phyloP scores from a whole-genome alignment of 129 eudicot species.

The Ambrosia trifida region DNA sequence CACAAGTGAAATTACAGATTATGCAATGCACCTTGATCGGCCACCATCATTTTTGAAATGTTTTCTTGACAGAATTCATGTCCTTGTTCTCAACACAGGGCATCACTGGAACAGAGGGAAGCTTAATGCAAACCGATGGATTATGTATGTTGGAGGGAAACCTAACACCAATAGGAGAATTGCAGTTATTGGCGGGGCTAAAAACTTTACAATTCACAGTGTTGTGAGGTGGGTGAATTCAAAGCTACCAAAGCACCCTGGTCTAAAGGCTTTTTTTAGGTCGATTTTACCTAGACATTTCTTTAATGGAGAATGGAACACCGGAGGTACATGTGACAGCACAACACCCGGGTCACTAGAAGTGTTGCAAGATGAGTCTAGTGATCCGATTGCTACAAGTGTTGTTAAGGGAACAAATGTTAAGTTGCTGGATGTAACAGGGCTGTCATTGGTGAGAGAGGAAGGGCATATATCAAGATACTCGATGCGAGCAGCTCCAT shows the following conservation, averaged over 20 bases:
- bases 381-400: conserved; percentile 56
- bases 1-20: conserved; percentile 38
- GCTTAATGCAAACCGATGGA: conserved; percentile 70
- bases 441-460: conserved; percentile 70
- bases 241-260: conserved; percentile 62
- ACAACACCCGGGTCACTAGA: conserved; percentile 58
- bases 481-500: conserved; percentile 25
- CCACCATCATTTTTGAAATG: conserved; percentile 71
- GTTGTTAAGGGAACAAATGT: conserved; percentile 68
- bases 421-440: conserved; percentile 63
- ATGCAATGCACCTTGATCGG: conserved; percentile 84
- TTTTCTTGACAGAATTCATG: conserved; percentile 52
- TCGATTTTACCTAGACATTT: conserved; percentile 82
- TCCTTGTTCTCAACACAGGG: conserved; percentile 77
- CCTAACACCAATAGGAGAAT: conserved; percentile 60
- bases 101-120: conserved; percentile 97
- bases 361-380: conserved; percentile 54
- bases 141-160: conserved; percentile 66
- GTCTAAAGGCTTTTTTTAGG: conserved; percentile 62
- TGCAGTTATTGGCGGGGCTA: conserved; percentile 54
- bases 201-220: conserved; percentile 67
- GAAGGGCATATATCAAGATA: conserved; percentile 44
- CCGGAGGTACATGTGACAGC: conserved; percentile 84
- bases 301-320: conserved; percentile 88
- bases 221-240: conserved; percentile 65